A percentile compares a stretch with the other conserved stretches of the same genome.
Evolutionary conservation across 2,329 filamentous ascomycete species (phyloP).

Genomic region (Apiospora pterosperma): DNA sequence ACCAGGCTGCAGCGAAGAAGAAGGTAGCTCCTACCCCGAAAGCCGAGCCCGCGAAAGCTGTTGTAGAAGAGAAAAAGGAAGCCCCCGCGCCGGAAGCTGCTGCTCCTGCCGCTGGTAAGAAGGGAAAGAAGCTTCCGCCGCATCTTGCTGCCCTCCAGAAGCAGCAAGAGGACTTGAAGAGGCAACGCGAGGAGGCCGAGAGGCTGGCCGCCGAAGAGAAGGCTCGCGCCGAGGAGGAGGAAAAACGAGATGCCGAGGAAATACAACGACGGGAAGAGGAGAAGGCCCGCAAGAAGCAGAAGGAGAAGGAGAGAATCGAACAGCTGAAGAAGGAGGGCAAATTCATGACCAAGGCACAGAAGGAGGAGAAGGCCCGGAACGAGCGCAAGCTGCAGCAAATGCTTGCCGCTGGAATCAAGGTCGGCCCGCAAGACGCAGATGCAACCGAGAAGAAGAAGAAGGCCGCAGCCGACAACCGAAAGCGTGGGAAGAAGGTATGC

Average conservation of each 20-base stretch:
- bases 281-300: slow-evolving; percentile 76
- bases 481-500: slow-evolving; percentile 59
- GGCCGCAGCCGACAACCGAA: slow-evolving; percentile 71
- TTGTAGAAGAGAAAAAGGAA: slow-evolving; percentile 46
- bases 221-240: slow-evolving; percentile 62
- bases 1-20: slow-evolving; percentile 82
- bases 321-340: slow-evolving; percentile 86
- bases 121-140: slow-evolving; percentile 86
- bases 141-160: slow-evolving; percentile 72
- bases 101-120: slow-evolving; percentile 58
- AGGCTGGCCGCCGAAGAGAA: slow-evolving; percentile 59
- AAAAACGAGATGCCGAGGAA: slow-evolving; percentile 64
- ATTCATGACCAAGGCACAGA: slow-evolving; percentile 81
- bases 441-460: slow-evolving; percentile 65
- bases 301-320: slow-evolving; percentile 81
- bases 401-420: slow-evolving; percentile 72
- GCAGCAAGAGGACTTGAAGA: slow-evolving; percentile 75
- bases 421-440: slow-evolving; percentile 55
- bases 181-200: slow-evolving; percentile 61
- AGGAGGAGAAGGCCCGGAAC: slow-evolving; percentile 74
- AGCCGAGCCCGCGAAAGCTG: slow-evolving; percentile 52
- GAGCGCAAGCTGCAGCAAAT: slow-evolving; percentile 82
- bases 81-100: slow-evolving; percentile 36
- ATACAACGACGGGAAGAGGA: slow-evolving; percentile 67
- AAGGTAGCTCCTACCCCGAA: slow-evolving; percentile 48